Base-by-base conservation (phyloP, 768 basidiomycete genomes). In the Cytidiella melzeri region DNA sequence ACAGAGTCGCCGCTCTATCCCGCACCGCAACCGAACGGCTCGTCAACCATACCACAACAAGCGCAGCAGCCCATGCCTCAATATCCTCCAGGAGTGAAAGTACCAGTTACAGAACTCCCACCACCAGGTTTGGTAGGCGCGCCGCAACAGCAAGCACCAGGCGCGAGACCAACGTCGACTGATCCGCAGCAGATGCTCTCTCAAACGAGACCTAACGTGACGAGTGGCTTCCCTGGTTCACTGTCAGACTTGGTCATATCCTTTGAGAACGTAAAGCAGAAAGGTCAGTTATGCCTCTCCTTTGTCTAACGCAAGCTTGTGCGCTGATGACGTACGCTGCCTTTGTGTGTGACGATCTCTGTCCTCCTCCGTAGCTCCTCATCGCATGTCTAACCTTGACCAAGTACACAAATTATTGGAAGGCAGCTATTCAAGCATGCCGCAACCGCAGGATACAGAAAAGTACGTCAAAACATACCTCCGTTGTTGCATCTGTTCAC, bases 191-290 rank as follows among this genome's bases (percentile, higher is more conserved):
- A 73, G 49, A 65, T 68, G 41, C 64, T 58, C 45, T 57, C 59
- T 27, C 63, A 70, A 21, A 67, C 65, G 23, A 67, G 64, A 34
- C 67, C 66, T 47, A 57, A 72, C 42, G 58, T 71, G 20, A 66
- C 72, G 9, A 65, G 64, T 20, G 79, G 80, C 19, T 84, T 85
- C 76, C 92, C 90, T 15, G 89, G 84, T 48, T 91, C 84, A 23
- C 64, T 99, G 62, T 90, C 91, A 10, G 95, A 97, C 63, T 74
- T 99, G 46, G 93, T 97, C 36, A 81, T 87, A 19, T 92, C 91
- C 36, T 98, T 97, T 61, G 95, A 98, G 71, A 87, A 77, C 41
- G 92, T 95, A 39, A 98, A 97, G 70, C 92, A 95, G 73, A 93
- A 96, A 66, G 92, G 94, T 93, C 54, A 43, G 73, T 50, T n/a